A percentile compares a stretch with the other conserved stretches of the same genome.
These are phyloP conservation scores for Puya raimondii DNA, from an alignment of 176 grass and related monocot species.

Conservation along the genomic window DNA sequence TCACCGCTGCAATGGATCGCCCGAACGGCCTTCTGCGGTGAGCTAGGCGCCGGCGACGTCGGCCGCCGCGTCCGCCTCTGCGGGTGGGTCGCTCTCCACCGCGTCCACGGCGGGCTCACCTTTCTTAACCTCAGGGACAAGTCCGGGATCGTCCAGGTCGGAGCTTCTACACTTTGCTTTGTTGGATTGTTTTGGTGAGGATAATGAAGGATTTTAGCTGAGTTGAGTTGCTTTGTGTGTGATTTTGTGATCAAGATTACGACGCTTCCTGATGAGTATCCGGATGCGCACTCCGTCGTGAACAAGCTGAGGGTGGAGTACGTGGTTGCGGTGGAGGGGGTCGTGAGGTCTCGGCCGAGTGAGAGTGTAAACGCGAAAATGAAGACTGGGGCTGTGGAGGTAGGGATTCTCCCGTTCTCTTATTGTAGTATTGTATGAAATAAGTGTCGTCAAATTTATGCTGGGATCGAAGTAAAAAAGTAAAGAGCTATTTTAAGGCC, in stretches of 20 bases:
- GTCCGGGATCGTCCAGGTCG: slow-evolving; percentile 74
- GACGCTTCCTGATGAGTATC: slow-evolving; percentile 53
- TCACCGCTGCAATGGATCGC: slow-evolving; percentile 48
- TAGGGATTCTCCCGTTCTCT: slow-evolving; percentile 6
- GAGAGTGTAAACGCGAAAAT: slow-evolving; percentile 83
- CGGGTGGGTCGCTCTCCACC: slow-evolving; percentile 86
- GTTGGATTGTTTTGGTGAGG: not conserved
- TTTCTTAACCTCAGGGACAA: slow-evolving; percentile 74
- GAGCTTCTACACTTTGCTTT: not conserved
- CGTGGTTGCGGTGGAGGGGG: slow-evolving; percentile 72
- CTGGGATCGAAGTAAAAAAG: too few species aligned
- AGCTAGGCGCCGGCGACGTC: slow-evolving; percentile 46
- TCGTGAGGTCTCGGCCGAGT: slow-evolving; percentile 38
- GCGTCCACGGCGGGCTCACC: slow-evolving; percentile 69
- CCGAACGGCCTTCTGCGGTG: slow-evolving; percentile 55
- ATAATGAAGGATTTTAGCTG: not conserved
- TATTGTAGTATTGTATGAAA: not conserved
- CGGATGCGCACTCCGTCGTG: slow-evolving; percentile 52
- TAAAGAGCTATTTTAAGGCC: too few species aligned
- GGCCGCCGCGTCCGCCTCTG: slow-evolving; percentile 69
- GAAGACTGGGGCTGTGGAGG: slow-evolving; percentile 91
- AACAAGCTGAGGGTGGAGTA: slow-evolving; percentile 89
- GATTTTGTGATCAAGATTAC: slow-evolving; percentile 43
- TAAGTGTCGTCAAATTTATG: too few species aligned
- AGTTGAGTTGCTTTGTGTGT: not conserved